phyloP scores from a whole-genome alignment of 2,329 filamentous ascomycete genomes.

The Lecanicillium sp. region DNA sequence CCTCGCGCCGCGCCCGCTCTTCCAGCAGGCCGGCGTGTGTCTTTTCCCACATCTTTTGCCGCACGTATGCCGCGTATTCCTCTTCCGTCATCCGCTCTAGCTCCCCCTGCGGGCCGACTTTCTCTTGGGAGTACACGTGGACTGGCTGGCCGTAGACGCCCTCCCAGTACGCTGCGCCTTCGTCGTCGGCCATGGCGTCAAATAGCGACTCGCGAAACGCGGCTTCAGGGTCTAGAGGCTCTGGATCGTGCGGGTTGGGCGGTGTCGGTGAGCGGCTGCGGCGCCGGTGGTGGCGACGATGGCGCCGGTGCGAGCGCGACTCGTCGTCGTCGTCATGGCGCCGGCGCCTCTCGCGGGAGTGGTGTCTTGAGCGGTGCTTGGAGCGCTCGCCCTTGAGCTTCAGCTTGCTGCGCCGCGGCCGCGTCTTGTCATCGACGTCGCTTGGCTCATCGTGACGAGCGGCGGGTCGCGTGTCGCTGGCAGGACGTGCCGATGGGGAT shows the following conservation, averaged over 20 bases:
- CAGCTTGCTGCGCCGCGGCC: conserved; percentile 22
- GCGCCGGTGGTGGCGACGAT: conserved; percentile 17
- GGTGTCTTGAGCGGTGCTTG: conserved; percentile 15
- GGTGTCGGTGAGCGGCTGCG: conserved; percentile 35
- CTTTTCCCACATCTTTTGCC: conserved; percentile 91
- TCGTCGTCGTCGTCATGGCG: conserved; percentile 16
- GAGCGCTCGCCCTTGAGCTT: conserved; percentile 23
- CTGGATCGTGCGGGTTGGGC: conserved; percentile 37
- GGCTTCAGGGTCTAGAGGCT: conserved; percentile 54
- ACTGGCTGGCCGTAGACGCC: conserved; percentile 94
- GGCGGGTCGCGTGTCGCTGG: not conserved
- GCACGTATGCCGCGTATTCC: conserved; percentile 80
- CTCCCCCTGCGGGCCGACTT: conserved; percentile 38
- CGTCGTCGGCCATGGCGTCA: conserved; percentile 93
- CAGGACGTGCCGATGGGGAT: conserved; percentile 3
- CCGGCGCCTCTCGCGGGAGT: conserved; percentile 15
- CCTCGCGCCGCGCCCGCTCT: conserved; percentile 58
- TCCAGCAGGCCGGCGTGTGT: conserved; percentile 78
- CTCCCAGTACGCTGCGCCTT: conserved; percentile 93
- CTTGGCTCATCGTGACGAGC: conserved; percentile 7
- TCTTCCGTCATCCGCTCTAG: conserved; percentile 88
- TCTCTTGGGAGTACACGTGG: conserved; percentile 60
- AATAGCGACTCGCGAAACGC: conserved; percentile 93
- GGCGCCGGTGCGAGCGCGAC: conserved; percentile 19
- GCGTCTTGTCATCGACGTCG: conserved; percentile 12